Evolutionary conservation across 2,329 filamentous ascomycete species (phyloP).

Genomic region (Phaeosphaeriaceae sp.): DNA sequence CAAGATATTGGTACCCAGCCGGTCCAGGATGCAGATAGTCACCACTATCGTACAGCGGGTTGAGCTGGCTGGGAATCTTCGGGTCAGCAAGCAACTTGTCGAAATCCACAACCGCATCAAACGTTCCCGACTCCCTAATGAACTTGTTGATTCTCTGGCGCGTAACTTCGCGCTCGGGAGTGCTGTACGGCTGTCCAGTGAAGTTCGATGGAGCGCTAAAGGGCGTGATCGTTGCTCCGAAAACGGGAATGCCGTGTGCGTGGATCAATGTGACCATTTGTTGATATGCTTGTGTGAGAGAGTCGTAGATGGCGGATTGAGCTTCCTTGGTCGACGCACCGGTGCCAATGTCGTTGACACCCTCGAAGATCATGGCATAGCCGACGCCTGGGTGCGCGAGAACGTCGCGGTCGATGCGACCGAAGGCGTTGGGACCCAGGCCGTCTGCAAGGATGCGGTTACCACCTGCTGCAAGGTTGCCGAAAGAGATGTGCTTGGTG

Average conservation of each 20-base stretch:
- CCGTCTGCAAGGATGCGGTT: slow-evolving; percentile 70
- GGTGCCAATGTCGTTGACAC: slow-evolving; percentile 70
- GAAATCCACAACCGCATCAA: slow-evolving; percentile 71
- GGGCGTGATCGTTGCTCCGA: slow-evolving; percentile 72
- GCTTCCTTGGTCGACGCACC: slow-evolving; percentile 53
- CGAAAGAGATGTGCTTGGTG: slow-evolving; percentile 58
- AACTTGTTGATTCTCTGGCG: slow-evolving; percentile 67
- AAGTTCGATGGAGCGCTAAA: slow-evolving; percentile 58
- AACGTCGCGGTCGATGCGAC: slow-evolving; percentile 70
- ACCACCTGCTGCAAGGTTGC: slow-evolving; percentile 73
- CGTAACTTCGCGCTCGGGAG: slow-evolving; percentile 63
- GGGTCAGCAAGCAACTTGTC: slow-evolving; percentile 64
- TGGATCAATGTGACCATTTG: slow-evolving; percentile 65
- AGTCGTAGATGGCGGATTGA: slow-evolving; percentile 59
- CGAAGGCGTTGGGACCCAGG: slow-evolving; percentile 67
- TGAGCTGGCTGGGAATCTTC: slow-evolving; percentile 57
- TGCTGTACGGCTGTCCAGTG: slow-evolving; percentile 61
- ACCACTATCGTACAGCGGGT: slow-evolving; percentile 63
- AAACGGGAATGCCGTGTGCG: slow-evolving; percentile 63
- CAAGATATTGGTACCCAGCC: slow-evolving; percentile 67
- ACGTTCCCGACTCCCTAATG: slow-evolving; percentile 64
- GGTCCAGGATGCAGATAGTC: slow-evolving; percentile 72
- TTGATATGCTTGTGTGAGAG: slow-evolving; percentile 64
- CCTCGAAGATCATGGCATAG: slow-evolving; percentile 73
- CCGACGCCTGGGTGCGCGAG: slow-evolving; percentile 64